Conservation (phyloP, 2,329 filamentous ascomycete species). For the Ophiocordyceps camponoti-floridani region DNA sequence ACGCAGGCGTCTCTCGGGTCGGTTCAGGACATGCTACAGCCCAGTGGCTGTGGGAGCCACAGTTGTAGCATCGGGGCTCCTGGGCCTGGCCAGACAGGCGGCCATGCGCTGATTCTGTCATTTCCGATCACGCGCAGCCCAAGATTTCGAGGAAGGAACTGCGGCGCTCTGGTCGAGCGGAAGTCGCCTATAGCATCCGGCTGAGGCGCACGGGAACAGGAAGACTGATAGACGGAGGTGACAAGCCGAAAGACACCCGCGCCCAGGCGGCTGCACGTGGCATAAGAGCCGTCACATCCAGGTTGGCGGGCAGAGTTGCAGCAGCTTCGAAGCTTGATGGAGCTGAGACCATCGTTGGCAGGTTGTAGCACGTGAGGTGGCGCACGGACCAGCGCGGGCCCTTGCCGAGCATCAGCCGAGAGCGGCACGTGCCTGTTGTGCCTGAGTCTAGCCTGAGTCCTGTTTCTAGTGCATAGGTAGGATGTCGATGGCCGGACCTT, state of each 20-base stretch:
- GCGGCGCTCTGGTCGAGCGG: background rate
- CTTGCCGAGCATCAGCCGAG: background rate
- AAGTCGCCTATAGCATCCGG: background rate
- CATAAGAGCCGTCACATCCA: conserved; percentile 6
- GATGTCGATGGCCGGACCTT: too few species aligned
- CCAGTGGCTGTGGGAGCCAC: conserved; percentile 31
- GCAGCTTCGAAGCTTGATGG: background rate
- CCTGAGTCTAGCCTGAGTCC: too few species aligned
- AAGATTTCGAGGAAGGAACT: background rate
- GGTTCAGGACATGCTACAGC: conserved; percentile 33
- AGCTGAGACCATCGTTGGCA: background rate
- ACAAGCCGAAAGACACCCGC: conserved; percentile 6
- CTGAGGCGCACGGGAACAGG: background rate
- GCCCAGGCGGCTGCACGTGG: conserved; percentile 7
- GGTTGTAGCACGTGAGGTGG: conserved; percentile 7
- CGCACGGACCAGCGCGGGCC: conserved; percentile 7
- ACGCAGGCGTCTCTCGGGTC: conserved; percentile 29
- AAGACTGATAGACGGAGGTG: background rate
- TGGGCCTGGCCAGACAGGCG: conserved; percentile 11
- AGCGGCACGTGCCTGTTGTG: background rate
- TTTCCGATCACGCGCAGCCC: conserved; percentile 4
- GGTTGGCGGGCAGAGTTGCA: conserved; percentile 2
- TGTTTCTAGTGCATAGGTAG: too few species aligned
- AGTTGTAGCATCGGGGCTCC: conserved; percentile 33
- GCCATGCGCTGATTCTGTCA: conserved; percentile 12